These are phyloP conservation scores for Metschnikowia reukaufii DNA, from an alignment of 805 yeast species.

Conservation along the genomic window DNA sequence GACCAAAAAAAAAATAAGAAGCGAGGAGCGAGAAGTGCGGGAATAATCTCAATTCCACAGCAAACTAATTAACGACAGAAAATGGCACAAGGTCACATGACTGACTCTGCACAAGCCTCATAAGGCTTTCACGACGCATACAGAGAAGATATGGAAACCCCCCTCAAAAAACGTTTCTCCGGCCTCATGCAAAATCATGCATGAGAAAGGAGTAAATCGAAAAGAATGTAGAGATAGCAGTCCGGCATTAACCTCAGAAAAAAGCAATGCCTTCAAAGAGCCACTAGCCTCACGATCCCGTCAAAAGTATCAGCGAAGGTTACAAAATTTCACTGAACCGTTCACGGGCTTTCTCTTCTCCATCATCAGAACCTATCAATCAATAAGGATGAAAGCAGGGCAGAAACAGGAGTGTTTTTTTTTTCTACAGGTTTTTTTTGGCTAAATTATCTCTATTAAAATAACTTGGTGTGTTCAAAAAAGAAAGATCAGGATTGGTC, in stretches of 20 bases:
- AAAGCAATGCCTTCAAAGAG: constrained; percentile 16
- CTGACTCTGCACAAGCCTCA: too few relatives aligned
- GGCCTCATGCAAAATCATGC: too few relatives aligned
- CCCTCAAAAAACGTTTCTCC: too few relatives aligned
- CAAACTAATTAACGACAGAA: too few relatives aligned
- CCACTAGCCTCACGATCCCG: constrained; percentile 22
- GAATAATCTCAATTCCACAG: too few relatives aligned
- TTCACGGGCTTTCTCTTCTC: constrained; percentile 23
- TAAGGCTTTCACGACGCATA: too few relatives aligned
- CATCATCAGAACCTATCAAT: constrained; percentile 21
- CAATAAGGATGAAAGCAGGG: constrained; percentile 23
- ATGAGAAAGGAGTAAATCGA: too few relatives aligned
- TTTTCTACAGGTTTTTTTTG: constrained; percentile 1
- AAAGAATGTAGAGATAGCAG: constrained; percentile 17
- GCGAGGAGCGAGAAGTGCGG: too few relatives aligned
- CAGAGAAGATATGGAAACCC: too few relatives aligned
- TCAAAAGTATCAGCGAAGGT: constrained; percentile 17
- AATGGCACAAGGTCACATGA: too few relatives aligned
- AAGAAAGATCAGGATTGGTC: background rate
- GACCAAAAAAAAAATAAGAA: too few relatives aligned
- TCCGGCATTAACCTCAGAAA: constrained; percentile 12
- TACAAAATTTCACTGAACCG: constrained; percentile 19
- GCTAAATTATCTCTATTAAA: constrained; percentile 1
- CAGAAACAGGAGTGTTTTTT: constrained; percentile 24
- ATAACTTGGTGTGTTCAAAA: background rate